Base-by-base conservation (phyloP, 2,329 filamentous ascomycete species). In the Hymenoscyphus scutula region DNA sequence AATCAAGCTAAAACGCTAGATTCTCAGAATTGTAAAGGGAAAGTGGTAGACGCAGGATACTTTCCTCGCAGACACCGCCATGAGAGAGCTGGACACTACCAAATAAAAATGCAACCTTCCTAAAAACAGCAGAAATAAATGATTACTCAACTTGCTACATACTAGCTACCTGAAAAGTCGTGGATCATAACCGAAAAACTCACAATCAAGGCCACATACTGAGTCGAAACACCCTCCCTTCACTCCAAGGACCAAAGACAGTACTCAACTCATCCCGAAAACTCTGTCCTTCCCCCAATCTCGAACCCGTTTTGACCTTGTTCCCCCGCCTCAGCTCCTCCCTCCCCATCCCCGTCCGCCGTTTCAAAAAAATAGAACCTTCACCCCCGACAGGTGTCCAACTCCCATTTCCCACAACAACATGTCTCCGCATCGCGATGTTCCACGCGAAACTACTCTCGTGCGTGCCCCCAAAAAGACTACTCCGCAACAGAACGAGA, bases 381-480 rank as follows among this genome's bases (percentile, higher is more conserved):
- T 57, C 54, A 19, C 60, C 58, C 23, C 61, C 66, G 53, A 55
- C 19, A 15, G 23, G 29, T 38, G 25, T 51, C 67, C 64, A 67
- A 13, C 48, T 55, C 3, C 65, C 65, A 38, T 19, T 17, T 3
- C 45, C 55, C 48, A 60, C 59, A 17, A 65, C 60, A 51, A 68
- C 62, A 64, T 69, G 67, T 25, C 80, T 75, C 27, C 76, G 73
- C 64, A 81, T 68, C 3, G 79, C 80, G 34, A 82, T 67, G 59
- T 77, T 78, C 74, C 78, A 81, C 25, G 75, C 74, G 62, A 81
- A 80, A 67, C 72, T 77, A 65, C 78, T 80, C 69, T 74, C 74
- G n/a, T 76, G 74, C 15, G 76, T 72, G 0, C 80, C 80, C 0
- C 75, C 74, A 62, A 81, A 76, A 11, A 74, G 65, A 27, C 74